Evolutionary conservation across 2,329 filamentous ascomycete species (phyloP), one percentile per base, ranked within the genome.

Genomic region (Parafenestella ontariensis): DNA sequence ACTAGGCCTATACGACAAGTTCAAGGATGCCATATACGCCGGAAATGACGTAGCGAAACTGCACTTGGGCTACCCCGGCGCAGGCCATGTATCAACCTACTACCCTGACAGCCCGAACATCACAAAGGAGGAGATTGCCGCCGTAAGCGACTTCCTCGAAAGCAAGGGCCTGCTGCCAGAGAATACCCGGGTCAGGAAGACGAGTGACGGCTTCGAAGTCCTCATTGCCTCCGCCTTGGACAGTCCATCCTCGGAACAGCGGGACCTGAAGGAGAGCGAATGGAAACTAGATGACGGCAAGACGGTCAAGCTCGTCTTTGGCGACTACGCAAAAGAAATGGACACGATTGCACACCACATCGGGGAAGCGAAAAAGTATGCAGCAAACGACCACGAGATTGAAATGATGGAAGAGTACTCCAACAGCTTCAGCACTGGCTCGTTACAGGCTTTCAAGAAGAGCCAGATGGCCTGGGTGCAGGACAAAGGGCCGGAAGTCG

Each of bases 401-500:
- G 69, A 73, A 46, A 81, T 82, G 77, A 73, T 78, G 56, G 73
- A 73, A 11, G 73, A 79, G 49, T 83, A 83, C 53, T 72, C 78
- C 28, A 82, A 81, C 56, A 76, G 77, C 33, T 84, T 83, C 71
- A 66, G 75, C 15, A 81, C 80, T 7, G 82, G 82, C 9, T 80
- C 80, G 3, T 72, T 83, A 54, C 71, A 81, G 42, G 76, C 80
- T 0, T 83, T 81, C 70, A 79, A 81, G 57, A 76, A 81, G 44
- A 79, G 80, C 31, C 82, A 84, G 61, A 75, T 78, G 23, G 77
- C 76, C 18, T 85, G 83, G 83, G 83, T 85, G 43, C 75, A 77
- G 43, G 82, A 85, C 64, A 82, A 80, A 56, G 77, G 78, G 3
- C 78, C 82, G 0, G 71, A 74, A 46, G 82, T 84, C 3, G 83